Evolutionary conservation across 306 rosid species (phyloP), one percentile per base, ranked within the genome.

Genomic region (Herpetospermum pedunculosum): DNA sequence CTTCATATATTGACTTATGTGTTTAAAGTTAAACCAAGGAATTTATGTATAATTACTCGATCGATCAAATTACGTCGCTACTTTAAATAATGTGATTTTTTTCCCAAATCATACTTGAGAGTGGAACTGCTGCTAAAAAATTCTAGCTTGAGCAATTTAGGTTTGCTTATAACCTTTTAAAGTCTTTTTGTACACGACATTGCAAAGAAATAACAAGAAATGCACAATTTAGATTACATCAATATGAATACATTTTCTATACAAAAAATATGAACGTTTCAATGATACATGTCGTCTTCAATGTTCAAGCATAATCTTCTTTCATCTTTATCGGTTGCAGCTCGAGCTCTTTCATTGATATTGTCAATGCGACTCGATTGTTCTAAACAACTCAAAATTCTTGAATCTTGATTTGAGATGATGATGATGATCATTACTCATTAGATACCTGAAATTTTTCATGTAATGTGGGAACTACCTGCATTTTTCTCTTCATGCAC

Each of bases 81-180:
- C n/a, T n/a, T n/a, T n/a, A n/a, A n/a, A 38, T 2, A 37, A 37
- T 37, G 41, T 37, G 41, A 37, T 37, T 1, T 37, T 37, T 37
- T 37, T 4, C 46, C 46, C 10, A 49, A n/a, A 48, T 18, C n/a
- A 10, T 19, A 49, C 26, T 49, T 19, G 23, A 11, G 46, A n/a
- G 54, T 49, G 26, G 55, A n/a, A 7, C 11, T 49, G 23, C 86
- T 79, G 72, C 82, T 52, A 84, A 81, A 73, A 43, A 74, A 60
- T 69, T 80, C 34, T 72, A 49, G 55, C 25, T 14, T 6, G 55
- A n/a, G 25, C 25, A 49, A 16, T n/a, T n/a, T 18, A 5, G 23
- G n/a, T 49, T 1, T 26, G 6, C 55, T 43, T 43, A 49, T 49
- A 26, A 12, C 26, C 55, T 49, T 49, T 49, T 7, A 49, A 49